phyloP scores from a whole-genome alignment of 1,284 basidiomycete genomes.

The Neolentinus lepideus region DNA sequence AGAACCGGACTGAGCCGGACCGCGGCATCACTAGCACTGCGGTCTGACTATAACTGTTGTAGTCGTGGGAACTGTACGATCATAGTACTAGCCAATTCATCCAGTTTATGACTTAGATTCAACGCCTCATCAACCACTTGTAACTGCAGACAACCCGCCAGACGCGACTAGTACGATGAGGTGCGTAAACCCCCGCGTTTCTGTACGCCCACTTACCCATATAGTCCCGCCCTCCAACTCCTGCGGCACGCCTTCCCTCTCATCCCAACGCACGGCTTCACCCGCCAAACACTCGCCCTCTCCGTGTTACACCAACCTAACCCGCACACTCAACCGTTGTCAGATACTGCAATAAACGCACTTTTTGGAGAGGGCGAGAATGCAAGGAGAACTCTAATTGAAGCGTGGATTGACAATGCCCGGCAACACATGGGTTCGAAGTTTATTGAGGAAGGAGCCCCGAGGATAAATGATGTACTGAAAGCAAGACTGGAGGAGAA shows the following conservation, averaged over 20 bases:
- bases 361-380: conserved; percentile 67
- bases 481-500: conserved; percentile 51
- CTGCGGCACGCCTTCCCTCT: conserved; percentile 57
- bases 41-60: too few relatives aligned
- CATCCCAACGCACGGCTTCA: conserved; percentile 61
- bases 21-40: too few relatives aligned
- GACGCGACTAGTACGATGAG: too few relatives aligned
- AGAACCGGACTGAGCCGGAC: too few relatives aligned
- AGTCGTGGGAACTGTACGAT: too few relatives aligned
- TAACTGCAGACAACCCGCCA: too few relatives aligned
- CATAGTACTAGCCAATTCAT: too few relatives aligned
- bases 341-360: conserved; percentile 61
- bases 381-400: conserved; percentile 55
- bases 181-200: too few relatives aligned
- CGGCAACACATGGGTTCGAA: conserved; percentile 38
- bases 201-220: too few relatives aligned
- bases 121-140: too few relatives aligned
- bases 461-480: conserved; percentile 42
- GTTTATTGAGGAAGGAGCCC: conserved; percentile 11
- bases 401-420: conserved; percentile 66
- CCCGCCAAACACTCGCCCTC: conserved; percentile 57
- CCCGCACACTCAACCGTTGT: conserved; percentile 50
- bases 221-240: conserved; percentile 22
- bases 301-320: conserved; percentile 49
- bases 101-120: too few relatives aligned